Percentiles rank a stretch among this genome's conserved stretches.
phyloP scores from a whole-genome alignment of 352 stramenopile species.

The Elongisporangium prolatum region DNA sequence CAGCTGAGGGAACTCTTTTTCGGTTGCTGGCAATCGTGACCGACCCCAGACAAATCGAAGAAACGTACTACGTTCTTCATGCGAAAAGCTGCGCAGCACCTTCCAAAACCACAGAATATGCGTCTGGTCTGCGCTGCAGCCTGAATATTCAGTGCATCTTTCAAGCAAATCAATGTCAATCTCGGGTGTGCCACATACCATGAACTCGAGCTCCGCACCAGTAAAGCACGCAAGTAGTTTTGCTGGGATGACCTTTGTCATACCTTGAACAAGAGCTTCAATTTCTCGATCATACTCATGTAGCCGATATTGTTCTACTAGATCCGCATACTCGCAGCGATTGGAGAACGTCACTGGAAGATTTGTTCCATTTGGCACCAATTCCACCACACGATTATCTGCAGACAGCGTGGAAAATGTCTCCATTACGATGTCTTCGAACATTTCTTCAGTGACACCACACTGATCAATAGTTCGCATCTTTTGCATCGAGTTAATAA shows the following conservation, averaged over 20 bases:
- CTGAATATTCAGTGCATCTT: constrained; percentile 84
- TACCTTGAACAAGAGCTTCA: constrained; percentile 40
- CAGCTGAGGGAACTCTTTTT: constrained; percentile 82
- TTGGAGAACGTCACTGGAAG: constrained; percentile 79
- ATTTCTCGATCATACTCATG: constrained; percentile 70
- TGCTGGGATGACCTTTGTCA: constrained; percentile 73
- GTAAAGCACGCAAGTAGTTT: constrained; percentile 79
- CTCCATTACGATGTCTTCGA: constrained; percentile 89
- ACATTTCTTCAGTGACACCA: constrained; percentile 82
- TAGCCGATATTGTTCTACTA: constrained; percentile 77
- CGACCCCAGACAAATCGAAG: constrained; percentile 91
- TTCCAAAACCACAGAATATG: constrained; percentile 89
- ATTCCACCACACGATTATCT: constrained; percentile 73
- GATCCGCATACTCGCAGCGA: constrained; percentile 69
- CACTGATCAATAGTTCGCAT: constrained; percentile 77
- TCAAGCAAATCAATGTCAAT: constrained; percentile 80
- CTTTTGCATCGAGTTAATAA: constrained; percentile 85
- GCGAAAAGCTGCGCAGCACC: constrained; percentile 65
- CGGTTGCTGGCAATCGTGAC: constrained; percentile 76
- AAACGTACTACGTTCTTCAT: constrained; percentile 84
- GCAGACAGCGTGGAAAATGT: constrained; percentile 88
- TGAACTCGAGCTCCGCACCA: constrained; percentile 67
- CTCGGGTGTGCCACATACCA: constrained; percentile 82
- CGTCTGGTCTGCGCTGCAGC: constrained; percentile 55
- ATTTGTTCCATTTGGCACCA: constrained; percentile 57